A percentile compares a stretch with the other conserved stretches of the same genome.
These are phyloP conservation scores for Kalaharituber pfeilii DNA, from an alignment of 2,329 filamentous ascomycete species.

Conservation along the genomic window DNA sequence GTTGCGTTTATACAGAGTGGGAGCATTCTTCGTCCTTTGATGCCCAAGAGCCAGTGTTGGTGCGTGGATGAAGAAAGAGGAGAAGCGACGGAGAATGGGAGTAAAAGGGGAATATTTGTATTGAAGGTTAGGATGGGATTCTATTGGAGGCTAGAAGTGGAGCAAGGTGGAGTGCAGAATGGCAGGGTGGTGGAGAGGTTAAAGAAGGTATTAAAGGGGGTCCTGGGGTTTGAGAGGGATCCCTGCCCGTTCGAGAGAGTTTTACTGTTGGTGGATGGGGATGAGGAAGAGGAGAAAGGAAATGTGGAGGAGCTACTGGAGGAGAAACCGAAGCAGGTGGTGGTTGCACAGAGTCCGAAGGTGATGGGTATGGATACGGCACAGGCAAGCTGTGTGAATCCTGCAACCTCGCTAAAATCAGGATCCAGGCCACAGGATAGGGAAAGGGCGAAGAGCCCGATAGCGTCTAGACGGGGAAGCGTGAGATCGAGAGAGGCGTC, in stretches of 20 bases:
- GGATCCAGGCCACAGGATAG: conserved; percentile 1
- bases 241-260: conserved; percentile 16
- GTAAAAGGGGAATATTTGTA: conserved; percentile 12
- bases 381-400: conserved; percentile 1
- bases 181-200: conserved; percentile 14
- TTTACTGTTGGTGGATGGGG: conserved; percentile 5
- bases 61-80: conserved; percentile 8
- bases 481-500: not conserved
- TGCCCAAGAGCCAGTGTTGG: conserved; percentile 18
- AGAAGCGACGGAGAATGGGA: not conserved
- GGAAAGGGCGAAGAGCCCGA: not conserved
- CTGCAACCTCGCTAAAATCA: conserved; percentile 3
- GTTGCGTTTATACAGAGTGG: conserved; percentile 19
- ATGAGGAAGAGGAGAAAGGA: conserved; percentile 2
- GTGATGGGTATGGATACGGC: not conserved
- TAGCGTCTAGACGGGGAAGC: not conserved
- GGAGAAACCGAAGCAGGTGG: not conserved
- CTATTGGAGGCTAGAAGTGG: conserved; percentile 19
- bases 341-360: not conserved
- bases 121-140: conserved; percentile 16
- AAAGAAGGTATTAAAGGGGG: conserved; percentile 10
- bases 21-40: conserved; percentile 12
- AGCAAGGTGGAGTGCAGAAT: conserved; percentile 10
- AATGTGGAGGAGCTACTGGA: conserved; percentile 2
- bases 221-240: conserved; percentile 17